Evolutionary conservation across 768 basidiomycete species (phyloP).

Genomic region (Rhizopogon vesiculosus): DNA sequence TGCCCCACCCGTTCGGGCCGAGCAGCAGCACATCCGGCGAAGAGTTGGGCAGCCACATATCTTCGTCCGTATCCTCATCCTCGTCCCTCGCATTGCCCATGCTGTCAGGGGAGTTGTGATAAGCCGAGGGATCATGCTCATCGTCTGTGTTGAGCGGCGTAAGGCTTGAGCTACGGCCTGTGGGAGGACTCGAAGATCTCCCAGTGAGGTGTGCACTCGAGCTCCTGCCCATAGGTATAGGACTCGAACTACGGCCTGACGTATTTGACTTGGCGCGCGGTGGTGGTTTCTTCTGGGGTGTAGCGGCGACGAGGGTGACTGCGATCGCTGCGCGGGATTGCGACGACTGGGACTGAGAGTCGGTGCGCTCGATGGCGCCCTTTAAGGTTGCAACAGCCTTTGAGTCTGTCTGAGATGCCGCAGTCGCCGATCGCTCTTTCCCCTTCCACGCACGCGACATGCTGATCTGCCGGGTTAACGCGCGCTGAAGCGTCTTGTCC

Average conservation of each 20-base stretch:
- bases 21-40: slow-evolving; percentile 40
- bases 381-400: slow-evolving; percentile 11
- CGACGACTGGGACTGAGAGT: background rate
- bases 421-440: slow-evolving; percentile 13
- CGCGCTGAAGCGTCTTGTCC: slow-evolving; percentile 40
- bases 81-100: slow-evolving; percentile 4
- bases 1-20: background rate
- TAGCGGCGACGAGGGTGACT: slow-evolving; percentile 47
- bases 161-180: background rate
- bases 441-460: slow-evolving; percentile 72
- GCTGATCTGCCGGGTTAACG: slow-evolving; percentile 67
- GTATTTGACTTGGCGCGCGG: slow-evolving; percentile 13
- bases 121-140: background rate
- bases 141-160: slow-evolving; percentile 3
- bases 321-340: slow-evolving; percentile 9
- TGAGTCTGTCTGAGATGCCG: slow-evolving; percentile 12
- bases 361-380: background rate
- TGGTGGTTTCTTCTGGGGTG: slow-evolving; percentile 37
- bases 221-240: background rate
- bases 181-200: background rate
- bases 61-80: slow-evolving; percentile 33
- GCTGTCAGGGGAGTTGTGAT: background rate
- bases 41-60: slow-evolving; percentile 34
- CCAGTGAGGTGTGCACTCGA: background rate
- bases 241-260: slow-evolving; percentile 1